phyloP scores from a whole-genome alignment of 352 stramenopile species.

The Globisporangium splendens region DNA sequence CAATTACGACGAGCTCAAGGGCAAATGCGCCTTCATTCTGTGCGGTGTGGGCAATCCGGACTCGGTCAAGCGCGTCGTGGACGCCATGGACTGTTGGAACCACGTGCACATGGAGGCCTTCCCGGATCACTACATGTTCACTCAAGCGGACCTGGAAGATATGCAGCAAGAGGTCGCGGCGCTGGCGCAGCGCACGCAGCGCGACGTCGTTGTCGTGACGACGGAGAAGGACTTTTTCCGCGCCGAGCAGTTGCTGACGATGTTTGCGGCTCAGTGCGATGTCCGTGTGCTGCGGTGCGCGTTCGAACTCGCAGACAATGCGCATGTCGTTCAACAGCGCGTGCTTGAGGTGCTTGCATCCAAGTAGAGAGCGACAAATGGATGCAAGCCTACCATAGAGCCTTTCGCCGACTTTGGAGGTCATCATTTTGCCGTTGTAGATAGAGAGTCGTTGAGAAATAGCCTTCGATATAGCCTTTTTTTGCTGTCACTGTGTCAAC shows the following conservation, averaged over 20 bases:
- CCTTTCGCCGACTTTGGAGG: too few species aligned
- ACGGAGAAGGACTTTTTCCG: conserved; percentile 63
- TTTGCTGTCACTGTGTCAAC: too few species aligned
- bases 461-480: too few species aligned
- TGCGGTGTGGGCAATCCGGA: conserved; percentile 68
- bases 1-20: conserved; percentile 11
- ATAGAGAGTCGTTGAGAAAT: too few species aligned
- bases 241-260: background rate
- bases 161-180: conserved; percentile 16
- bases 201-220: conserved; percentile 42
- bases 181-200: conserved; percentile 1
- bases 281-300: conserved; percentile 34
- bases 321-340: background rate
- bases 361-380: too few species aligned
- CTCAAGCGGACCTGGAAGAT: conserved; percentile 26
- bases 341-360: conserved; percentile 3
- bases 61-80: conserved; percentile 48
- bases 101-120: conserved; percentile 42
- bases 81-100: conserved; percentile 23
- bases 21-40: conserved; percentile 32
- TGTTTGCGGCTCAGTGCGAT: conserved; percentile 10
- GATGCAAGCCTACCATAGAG: too few species aligned
- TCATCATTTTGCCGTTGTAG: too few species aligned
- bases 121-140: conserved; percentile 62
- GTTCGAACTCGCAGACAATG: conserved; percentile 34